Percentiles rank a stretch among this genome's conserved stretches.
Evolutionary conservation across 345 rosid species (phyloP).

Genomic region (Iberis pinnata): DNA sequence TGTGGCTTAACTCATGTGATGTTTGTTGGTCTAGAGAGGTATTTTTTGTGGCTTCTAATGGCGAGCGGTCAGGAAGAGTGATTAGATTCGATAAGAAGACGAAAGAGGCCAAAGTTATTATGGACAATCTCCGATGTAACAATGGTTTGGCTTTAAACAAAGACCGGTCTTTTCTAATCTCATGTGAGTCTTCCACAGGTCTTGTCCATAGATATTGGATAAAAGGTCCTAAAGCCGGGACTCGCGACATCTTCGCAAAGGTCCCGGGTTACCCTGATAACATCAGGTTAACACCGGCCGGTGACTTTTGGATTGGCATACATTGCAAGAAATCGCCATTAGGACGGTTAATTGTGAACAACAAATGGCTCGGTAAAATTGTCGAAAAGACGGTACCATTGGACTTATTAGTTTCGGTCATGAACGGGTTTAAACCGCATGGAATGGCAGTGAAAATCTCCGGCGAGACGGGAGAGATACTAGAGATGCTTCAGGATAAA

Average conservation of each 20-base stretch:
- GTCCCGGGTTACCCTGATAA: conserved; percentile 19
- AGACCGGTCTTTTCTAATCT: conserved; percentile 42
- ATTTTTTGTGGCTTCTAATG: not conserved
- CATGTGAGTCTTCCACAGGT: conserved; percentile 36
- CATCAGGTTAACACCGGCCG: conserved; percentile 13
- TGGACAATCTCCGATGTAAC: conserved; percentile 38
- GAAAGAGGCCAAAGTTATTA: conserved; percentile 16
- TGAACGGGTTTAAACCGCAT: conserved; percentile 45
- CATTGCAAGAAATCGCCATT: conserved; percentile 1
- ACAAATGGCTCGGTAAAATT: conserved; percentile 32
- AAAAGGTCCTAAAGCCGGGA: conserved; percentile 32
- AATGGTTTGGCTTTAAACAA: conserved; percentile 63
- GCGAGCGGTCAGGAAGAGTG: conserved; percentile 18
- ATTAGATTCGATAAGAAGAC: conserved; percentile 19
- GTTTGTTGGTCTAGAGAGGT: not conserved
- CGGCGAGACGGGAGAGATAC: conserved; percentile 44
- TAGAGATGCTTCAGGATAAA: conserved; percentile 42
- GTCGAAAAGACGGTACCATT: conserved; percentile 11
- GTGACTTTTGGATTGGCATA: conserved; percentile 22
- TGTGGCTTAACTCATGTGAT: too few relatives aligned
- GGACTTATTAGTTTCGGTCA: conserved; percentile 8
- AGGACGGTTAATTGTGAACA: conserved; percentile 22
- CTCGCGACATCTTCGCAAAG: conserved; percentile 17
- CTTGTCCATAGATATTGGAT: conserved; percentile 40
- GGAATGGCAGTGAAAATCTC: conserved; percentile 41